These are phyloP conservation scores for Acacia confusa DNA, from an alignment of 306 rosid species.

Conservation along the genomic window DNA sequence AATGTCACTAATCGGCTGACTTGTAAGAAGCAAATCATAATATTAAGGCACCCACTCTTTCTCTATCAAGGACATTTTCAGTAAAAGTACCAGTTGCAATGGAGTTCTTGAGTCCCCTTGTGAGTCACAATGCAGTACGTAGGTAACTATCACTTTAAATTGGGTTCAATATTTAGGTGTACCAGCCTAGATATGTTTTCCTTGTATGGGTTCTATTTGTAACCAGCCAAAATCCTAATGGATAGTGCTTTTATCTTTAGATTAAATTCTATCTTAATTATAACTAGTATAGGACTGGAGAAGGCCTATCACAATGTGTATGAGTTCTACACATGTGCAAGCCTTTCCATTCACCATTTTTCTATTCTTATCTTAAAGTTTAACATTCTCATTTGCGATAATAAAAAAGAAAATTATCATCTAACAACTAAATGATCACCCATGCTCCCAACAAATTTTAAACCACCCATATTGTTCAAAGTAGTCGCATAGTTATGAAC, in stretches of 20 bases:
- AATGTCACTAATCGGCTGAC: neutral
- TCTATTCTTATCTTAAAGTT: neutral
- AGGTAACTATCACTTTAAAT: too few species aligned
- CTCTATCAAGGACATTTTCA: neutral
- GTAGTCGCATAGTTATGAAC: constrained; percentile 11
- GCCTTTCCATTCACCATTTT: neutral
- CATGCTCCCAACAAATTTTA: constrained; percentile 2
- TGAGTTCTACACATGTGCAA: neutral
- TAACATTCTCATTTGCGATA: neutral
- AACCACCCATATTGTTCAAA: neutral
- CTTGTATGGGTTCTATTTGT: neutral
- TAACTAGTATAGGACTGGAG: neutral
- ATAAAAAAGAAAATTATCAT: neutral
- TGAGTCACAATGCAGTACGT: neutral
- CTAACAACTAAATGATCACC: neutral
- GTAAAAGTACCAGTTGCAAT: neutral
- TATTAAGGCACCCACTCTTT: neutral
- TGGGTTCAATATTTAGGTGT: neutral
- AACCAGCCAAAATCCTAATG: neutral
- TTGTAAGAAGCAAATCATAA: neutral
- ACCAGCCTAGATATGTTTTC: neutral
- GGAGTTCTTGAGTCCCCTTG: neutral
- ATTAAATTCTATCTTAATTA: neutral
- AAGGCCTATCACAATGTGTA: neutral
- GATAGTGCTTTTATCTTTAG: neutral